A percentile compares a stretch with the other conserved stretches of the same genome.
These are phyloP conservation scores for Geranium brycei DNA, from an alignment of 345 rosid species.

Conservation along the genomic window DNA sequence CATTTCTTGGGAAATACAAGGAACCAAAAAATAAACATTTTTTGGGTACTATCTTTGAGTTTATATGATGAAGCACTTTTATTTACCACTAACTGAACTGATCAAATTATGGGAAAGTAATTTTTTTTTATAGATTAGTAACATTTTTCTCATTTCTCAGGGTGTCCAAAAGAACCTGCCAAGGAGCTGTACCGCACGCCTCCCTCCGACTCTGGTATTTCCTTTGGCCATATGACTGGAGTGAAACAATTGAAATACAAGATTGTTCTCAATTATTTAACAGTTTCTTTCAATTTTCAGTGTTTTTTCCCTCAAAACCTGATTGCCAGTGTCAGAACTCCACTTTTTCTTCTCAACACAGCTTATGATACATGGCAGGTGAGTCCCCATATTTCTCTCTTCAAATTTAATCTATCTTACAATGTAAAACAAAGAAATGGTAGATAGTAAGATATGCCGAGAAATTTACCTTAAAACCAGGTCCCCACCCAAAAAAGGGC, in stretches of 20 bases:
- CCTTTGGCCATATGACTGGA: neutral
- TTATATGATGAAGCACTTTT: neutral
- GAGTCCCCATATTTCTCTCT: constrained; percentile 1
- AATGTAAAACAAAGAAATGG: neutral
- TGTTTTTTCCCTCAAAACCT: constrained; percentile 49
- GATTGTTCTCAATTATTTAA: neutral
- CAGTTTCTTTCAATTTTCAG: constrained; percentile 16
- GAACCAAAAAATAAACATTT: too few species aligned
- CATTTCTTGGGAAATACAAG: too few species aligned
- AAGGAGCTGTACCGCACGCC: constrained; percentile 24
- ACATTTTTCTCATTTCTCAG: constrained; percentile 10
- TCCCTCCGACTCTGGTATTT: constrained; percentile 31
- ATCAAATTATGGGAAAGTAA: neutral
- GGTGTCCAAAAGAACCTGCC: constrained; percentile 25
- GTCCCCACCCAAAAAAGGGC: neutral
- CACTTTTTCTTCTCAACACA: constrained; percentile 36
- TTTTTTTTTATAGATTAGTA: neutral
- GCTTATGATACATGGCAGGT: constrained; percentile 60
- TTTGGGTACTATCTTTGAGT: neutral
- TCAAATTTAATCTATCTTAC: neutral
- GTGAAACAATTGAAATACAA: neutral
- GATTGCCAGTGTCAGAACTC: constrained; percentile 26
- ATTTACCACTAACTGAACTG: too few species aligned
- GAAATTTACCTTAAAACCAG: neutral
- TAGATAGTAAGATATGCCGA: neutral